phyloP scores from a whole-genome alignment of 768 basidiomycete species.

The Mycena capillaripes region DNA sequence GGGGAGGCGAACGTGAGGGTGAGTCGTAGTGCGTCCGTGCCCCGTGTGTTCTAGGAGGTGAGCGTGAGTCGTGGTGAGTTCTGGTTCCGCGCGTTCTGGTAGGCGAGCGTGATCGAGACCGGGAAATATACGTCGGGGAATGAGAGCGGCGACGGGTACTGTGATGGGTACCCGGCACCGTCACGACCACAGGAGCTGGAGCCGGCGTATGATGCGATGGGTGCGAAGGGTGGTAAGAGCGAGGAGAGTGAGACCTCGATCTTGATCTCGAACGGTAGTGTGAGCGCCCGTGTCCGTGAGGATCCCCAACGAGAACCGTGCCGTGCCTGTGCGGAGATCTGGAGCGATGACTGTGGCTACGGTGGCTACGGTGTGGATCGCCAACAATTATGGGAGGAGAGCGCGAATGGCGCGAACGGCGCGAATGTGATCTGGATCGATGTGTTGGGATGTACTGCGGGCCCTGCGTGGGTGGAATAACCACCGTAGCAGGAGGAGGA shows the following conservation, averaged over 20 bases:
- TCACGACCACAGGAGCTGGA: neutral
- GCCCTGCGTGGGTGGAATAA: conserved; percentile 2
- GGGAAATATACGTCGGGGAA: conserved; percentile 34
- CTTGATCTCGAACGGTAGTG: conserved; percentile 7
- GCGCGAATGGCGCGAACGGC: too few relatives aligned
- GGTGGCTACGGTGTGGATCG: neutral
- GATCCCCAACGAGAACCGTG: neutral
- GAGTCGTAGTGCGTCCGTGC: neutral
- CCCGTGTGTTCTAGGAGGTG: neutral
- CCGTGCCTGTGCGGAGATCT: conserved; percentile 12
- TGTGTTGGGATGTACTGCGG: conserved; percentile 13
- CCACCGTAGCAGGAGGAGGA: neutral
- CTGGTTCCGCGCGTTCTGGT: neutral
- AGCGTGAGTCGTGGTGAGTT: neutral
- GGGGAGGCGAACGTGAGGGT: neutral
- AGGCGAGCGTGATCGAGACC: conserved; percentile 44
- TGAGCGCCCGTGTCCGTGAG: neutral
- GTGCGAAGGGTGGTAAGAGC: conserved; percentile 9
- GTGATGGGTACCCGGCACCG: neutral
- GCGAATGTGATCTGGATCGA: conserved; percentile 27
- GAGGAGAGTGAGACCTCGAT: conserved; percentile 23
- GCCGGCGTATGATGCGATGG: neutral
- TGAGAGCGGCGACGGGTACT: conserved; percentile 35
- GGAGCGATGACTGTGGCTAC: conserved; percentile 9
- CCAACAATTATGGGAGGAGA: conserved; percentile 7